Evolutionary conservation across 371 early-diverging fungal genomes (phyloP).

Genomic region (Aphelidium insulamus): DNA sequence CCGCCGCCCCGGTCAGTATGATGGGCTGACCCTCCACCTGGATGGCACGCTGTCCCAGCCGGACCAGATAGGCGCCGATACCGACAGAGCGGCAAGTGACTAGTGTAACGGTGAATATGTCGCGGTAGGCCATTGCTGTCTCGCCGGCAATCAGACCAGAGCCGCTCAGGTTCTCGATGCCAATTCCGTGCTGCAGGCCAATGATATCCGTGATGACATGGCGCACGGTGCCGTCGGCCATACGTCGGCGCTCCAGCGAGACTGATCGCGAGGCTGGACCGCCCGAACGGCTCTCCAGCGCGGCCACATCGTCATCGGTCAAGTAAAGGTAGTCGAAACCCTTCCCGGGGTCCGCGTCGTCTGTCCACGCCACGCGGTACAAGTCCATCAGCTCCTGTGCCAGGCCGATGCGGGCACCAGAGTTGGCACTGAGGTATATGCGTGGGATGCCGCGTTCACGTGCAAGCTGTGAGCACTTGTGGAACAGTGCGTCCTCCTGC

Average conservation of each 20-base stretch:
- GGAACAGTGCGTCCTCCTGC: constrained; percentile 79
- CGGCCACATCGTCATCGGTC: constrained; percentile 43
- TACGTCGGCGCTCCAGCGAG: constrained; percentile 7
- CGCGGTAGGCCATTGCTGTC: constrained; percentile 83
- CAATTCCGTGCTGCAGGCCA: constrained; percentile 72
- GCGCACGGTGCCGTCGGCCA: constrained; percentile 46
- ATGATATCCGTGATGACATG: constrained; percentile 75
- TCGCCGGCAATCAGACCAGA: constrained; percentile 97
- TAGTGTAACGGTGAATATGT: constrained; percentile 89
- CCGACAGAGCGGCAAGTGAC: constrained; percentile 96
- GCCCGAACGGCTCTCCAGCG: constrained; percentile 16
- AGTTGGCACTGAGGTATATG: constrained; percentile 93
- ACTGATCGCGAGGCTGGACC: no score
- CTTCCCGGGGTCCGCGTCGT: constrained; percentile 44
- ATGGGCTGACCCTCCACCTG: constrained; percentile 96
- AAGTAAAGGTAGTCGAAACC: constrained; percentile 88
- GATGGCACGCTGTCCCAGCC: constrained; percentile 89
- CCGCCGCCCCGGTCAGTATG: constrained; percentile 92
- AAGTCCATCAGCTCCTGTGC: constrained; percentile 70
- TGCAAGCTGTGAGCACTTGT: constrained; percentile 71
- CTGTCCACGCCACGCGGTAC: constrained; percentile 74
- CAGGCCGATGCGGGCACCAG: constrained; percentile 97
- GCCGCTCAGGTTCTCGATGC: constrained; percentile 96
- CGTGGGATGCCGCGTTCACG: constrained; percentile 71
- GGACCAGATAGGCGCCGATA: constrained; percentile 97